Percentiles rank a stretch among this genome's conserved stretches.
phyloP scores from a whole-genome alignment of 306 rosid species.

The Trifolium fragiferum region DNA sequence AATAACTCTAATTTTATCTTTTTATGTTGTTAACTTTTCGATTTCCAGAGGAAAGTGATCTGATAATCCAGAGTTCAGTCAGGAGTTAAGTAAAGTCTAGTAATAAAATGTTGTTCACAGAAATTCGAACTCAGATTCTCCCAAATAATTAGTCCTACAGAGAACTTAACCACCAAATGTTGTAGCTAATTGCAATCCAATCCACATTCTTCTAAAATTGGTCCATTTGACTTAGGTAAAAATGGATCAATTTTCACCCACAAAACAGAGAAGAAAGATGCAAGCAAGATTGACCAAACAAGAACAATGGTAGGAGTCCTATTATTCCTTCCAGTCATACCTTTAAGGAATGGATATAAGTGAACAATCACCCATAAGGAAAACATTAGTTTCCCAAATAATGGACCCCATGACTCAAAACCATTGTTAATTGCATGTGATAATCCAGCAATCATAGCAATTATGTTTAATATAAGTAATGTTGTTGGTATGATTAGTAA shows the following conservation, averaged over 20 bases:
- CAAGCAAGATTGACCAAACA: conserved; percentile 76
- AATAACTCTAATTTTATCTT: background rate
- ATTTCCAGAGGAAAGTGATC: no score
- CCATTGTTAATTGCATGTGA: conserved; percentile 70
- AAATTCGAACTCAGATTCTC: no score
- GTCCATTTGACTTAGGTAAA: conserved; percentile 56
- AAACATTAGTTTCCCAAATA: conserved; percentile 68
- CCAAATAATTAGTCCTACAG: no score
- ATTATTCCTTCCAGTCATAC: conserved; percentile 59
- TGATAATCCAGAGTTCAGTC: no score
- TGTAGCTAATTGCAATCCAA: conserved; percentile 69
- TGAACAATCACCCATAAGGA: conserved; percentile 75
- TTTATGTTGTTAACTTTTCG: no score
- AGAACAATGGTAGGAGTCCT: conserved; percentile 79
- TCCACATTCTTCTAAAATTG: conserved; percentile 71
- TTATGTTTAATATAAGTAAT: conserved; percentile 58
- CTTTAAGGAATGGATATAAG: conserved; percentile 74
- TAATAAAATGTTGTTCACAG: no score
- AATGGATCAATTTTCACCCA: conserved; percentile 77
- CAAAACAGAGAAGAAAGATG: conserved; percentile 68
- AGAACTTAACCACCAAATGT: background rate
- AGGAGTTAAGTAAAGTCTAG: no score
- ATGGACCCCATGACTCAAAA: conserved; percentile 67
- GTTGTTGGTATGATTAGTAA: conserved; percentile 79
- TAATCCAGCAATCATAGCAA: conserved; percentile 68